Percentiles rank a stretch among this genome's conserved stretches.
phyloP scores from a whole-genome alignment of 1,284 basidiomycete genomes.

The Ceratobasidium sp. region DNA sequence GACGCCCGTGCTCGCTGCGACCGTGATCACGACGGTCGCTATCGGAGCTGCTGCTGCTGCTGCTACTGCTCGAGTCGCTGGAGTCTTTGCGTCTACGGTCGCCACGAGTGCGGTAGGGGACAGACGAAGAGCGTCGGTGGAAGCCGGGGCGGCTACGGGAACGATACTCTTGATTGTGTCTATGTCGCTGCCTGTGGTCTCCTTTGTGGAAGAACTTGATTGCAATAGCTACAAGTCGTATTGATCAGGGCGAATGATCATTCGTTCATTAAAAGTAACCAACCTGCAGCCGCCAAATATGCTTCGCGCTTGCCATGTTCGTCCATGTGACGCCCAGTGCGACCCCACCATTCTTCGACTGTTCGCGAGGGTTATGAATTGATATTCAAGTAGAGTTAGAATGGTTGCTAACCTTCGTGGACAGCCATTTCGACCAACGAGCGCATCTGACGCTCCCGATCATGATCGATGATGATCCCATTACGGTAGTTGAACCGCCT shows the following conservation, averaged over 20 bases:
- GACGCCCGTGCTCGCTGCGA: background rate
- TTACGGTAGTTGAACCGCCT: constrained; percentile 36
- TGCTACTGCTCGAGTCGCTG: background rate
- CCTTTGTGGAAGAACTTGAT: constrained; percentile 35
- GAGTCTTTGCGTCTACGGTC: background rate
- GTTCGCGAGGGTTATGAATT: constrained; percentile 1
- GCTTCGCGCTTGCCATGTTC: constrained; percentile 64
- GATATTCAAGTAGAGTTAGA: background rate
- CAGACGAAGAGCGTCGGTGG: background rate
- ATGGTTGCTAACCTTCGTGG: background rate
- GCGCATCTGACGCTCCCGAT: background rate
- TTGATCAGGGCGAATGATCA: background rate
- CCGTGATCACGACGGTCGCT: background rate
- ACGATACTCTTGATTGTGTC: constrained; percentile 6
- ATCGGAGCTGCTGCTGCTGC: background rate
- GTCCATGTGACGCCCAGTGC: constrained; percentile 63
- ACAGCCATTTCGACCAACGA: constrained; percentile 18
- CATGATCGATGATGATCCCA: constrained; percentile 35
- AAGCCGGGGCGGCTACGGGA: constrained; percentile 10
- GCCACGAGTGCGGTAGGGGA: background rate
- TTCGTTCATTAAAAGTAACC: constrained; percentile 47
- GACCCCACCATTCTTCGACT: constrained; percentile 61
- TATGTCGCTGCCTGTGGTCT: background rate
- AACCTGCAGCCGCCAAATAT: constrained; percentile 68
- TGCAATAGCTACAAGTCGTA: constrained; percentile 12